Percentiles rank a stretch among this genome's conserved stretches.
Evolutionary conservation across 2,329 filamentous ascomycete species (phyloP).

Genomic region (Penicillium sp.): DNA sequence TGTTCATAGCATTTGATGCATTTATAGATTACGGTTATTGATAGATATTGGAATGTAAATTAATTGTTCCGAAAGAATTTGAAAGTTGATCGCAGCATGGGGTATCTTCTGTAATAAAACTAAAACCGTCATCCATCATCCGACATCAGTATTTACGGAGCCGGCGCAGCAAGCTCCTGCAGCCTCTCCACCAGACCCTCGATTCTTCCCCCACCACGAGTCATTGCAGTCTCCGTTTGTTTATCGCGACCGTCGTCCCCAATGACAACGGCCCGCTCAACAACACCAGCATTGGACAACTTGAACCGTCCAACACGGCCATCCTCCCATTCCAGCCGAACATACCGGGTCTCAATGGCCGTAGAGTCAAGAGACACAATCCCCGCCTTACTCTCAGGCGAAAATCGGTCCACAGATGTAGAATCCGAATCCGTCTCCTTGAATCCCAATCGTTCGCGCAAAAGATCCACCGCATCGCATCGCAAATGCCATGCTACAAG

Average conservation of each 20-base stretch:
- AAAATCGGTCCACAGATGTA: constrained; percentile 13
- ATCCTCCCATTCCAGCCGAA: constrained; percentile 47
- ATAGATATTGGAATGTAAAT: constrained; percentile 11
- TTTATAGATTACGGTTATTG: constrained; percentile 2
- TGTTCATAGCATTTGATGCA: constrained; percentile 29
- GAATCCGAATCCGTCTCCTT: constrained; percentile 18
- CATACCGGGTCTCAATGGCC: constrained; percentile 43
- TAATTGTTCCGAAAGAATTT: background rate
- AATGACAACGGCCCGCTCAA: constrained; percentile 46
- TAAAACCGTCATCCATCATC: background rate
- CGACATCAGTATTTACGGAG: background rate
- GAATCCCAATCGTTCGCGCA: constrained; percentile 36
- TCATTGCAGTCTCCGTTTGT: constrained; percentile 34
- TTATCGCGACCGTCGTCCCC: constrained; percentile 43
- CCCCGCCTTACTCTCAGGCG: constrained; percentile 28
- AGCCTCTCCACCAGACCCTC: constrained; percentile 38
- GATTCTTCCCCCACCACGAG: constrained; percentile 35
- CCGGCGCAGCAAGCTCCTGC: constrained; percentile 8
- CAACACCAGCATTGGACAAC: constrained; percentile 40
- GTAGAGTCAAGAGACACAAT: constrained; percentile 38
- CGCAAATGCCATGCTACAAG: constrained; percentile 45
- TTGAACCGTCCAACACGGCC: constrained; percentile 46
- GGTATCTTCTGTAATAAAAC: constrained; percentile 9
- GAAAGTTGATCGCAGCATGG: background rate
- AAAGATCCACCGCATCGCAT: constrained; percentile 35